These are phyloP conservation scores for Rhododendron vialii DNA, from an alignment of 148 eudicot species.

Conservation along the genomic window DNA sequence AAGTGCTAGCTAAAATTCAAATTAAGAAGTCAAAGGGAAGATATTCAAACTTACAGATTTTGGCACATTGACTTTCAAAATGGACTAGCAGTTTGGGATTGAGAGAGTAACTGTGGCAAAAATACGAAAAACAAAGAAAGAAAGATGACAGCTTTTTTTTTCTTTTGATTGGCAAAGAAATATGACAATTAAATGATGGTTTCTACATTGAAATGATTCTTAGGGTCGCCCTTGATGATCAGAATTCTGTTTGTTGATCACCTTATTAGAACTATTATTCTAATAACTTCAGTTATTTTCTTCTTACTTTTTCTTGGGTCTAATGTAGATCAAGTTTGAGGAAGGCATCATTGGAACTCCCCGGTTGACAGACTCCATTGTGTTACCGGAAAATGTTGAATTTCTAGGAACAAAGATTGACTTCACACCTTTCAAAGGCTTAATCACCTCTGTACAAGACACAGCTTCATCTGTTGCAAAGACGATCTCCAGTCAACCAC, in stretches of 20 bases:
- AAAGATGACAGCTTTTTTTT: background rate
- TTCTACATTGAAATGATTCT: background rate
- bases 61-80: background rate
- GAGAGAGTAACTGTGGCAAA: background rate
- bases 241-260: background rate
- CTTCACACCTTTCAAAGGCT: constrained; percentile 68
- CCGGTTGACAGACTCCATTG: constrained; percentile 75
- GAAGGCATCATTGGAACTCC: constrained; percentile 91
- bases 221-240: background rate
- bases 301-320: constrained; percentile 20
- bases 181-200: background rate
- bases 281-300: background rate
- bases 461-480: constrained; percentile 79
- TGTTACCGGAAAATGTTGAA: constrained; percentile 71
- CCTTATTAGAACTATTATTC: background rate
- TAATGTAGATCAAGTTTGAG: constrained; percentile 60
- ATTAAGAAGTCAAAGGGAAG: background rate
- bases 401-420: constrained; percentile 76
- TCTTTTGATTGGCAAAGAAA: background rate
- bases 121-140: background rate
- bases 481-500: constrained; percentile 74
- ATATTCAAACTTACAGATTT: background rate
- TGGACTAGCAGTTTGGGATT: background rate
- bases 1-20: background rate
- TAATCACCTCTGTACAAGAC: constrained; percentile 65